phyloP scores from a whole-genome alignment of 1,284 basidiomycete species.

The Athelia sp. region DNA sequence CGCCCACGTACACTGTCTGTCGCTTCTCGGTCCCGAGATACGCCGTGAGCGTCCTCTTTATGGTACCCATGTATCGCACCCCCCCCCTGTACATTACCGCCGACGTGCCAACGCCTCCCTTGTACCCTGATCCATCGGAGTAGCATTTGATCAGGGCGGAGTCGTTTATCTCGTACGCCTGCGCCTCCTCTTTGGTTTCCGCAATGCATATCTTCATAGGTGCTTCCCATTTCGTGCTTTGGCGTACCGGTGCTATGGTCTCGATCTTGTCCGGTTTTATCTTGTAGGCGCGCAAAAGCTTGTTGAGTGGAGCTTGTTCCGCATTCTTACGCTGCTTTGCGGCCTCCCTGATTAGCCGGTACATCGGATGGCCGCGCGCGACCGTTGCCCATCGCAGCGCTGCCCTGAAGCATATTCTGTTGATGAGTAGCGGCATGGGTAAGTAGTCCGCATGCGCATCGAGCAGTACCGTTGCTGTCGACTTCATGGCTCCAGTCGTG shows the following conservation, averaged over 20 bases:
- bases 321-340: background rate
- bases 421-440: constrained; percentile 15
- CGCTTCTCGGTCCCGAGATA: constrained; percentile 7
- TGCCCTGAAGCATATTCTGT: constrained; percentile 11
- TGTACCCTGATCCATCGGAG: constrained; percentile 20
- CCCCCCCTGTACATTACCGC: constrained; percentile 12
- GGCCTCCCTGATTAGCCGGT: background rate
- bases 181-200: constrained; percentile 8
- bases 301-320: constrained; percentile 8
- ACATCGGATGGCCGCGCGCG: constrained; percentile 13
- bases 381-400: constrained; percentile 14
- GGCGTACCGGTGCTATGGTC: constrained; percentile 12
- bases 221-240: constrained; percentile 7
- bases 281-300: constrained; percentile 4
- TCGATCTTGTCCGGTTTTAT: constrained; percentile 9
- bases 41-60: background rate
- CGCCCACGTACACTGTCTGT: constrained; percentile 16
- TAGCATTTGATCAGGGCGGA: constrained; percentile 14
- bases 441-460: constrained; percentile 17
- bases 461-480: constrained; percentile 19
- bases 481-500: constrained; percentile 18
- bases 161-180: background rate
- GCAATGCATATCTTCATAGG: constrained; percentile 6
- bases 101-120: constrained; percentile 17
- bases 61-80: background rate